A percentile compares a stretch with the other conserved stretches of the same genome.
These are phyloP conservation scores for Funneliformis mosseae DNA, from an alignment of 192 early-diverging fungal genomes.

Conservation along the genomic window DNA sequence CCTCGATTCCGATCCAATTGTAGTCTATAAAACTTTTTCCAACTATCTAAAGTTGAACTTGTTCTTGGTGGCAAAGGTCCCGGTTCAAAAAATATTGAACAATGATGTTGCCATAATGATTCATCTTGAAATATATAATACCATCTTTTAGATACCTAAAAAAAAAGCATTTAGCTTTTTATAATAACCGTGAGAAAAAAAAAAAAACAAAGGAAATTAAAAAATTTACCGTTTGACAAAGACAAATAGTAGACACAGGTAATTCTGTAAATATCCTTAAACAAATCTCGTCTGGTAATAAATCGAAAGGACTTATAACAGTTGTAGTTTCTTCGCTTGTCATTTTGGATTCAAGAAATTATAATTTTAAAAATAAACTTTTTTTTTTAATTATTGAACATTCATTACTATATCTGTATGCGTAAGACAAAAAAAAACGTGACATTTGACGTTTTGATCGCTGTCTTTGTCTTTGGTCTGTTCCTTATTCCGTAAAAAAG, in stretches of 20 bases:
- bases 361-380: too few relatives aligned
- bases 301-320: neutral
- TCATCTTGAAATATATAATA: neutral
- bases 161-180: neutral
- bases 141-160: conserved; percentile 23
- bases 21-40: conserved; percentile 10
- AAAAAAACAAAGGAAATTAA: neutral
- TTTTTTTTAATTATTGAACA: too few relatives aligned
- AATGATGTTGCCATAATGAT: neutral
- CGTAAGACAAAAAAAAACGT: too few relatives aligned
- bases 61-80: neutral
- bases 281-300: conserved; percentile 20
- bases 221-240: neutral
- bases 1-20: neutral
- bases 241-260: conserved; percentile 7
- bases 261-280: conserved; percentile 9
- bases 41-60: neutral
- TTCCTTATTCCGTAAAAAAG: too few relatives aligned
- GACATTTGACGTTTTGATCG: too few relatives aligned
- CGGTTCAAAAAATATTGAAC: neutral
- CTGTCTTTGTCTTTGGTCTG: too few relatives aligned
- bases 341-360: neutral
- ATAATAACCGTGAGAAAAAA: neutral
- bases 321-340: neutral
- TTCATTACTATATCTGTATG: too few relatives aligned